A percentile compares a stretch with the other conserved stretches of the same genome.
Conservation (phyloP, 1,284 basidiomycete species). For the Marasmius oreades region DNA sequence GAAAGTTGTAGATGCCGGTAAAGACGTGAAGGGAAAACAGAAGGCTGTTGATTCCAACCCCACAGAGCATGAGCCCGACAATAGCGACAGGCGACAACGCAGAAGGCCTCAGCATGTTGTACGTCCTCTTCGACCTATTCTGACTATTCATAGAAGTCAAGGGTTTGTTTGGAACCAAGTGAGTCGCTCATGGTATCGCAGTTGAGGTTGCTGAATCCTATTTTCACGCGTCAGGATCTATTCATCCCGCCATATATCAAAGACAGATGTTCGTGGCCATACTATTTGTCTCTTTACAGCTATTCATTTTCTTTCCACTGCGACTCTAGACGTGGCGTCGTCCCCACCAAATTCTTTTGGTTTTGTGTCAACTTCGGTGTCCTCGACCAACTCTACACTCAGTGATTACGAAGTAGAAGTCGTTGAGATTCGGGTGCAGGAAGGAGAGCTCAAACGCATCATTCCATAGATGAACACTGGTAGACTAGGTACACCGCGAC, state of each 20-base stretch:
- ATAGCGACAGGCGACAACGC: slow-evolving; percentile 44
- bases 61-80: slow-evolving; percentile 32
- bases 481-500: slow-evolving; percentile 1
- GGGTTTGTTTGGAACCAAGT: slow-evolving; percentile 90
- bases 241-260: slow-evolving; percentile 85
- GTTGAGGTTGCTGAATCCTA: slow-evolving; percentile 9
- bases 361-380: slow-evolving; percentile 65
- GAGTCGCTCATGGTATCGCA: slow-evolving; percentile 19
- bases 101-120: slow-evolving; percentile 56
- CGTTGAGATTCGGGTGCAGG: slow-evolving; percentile 77
- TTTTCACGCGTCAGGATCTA: slow-evolving; percentile 50
- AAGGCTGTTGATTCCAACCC: slow-evolving; percentile 62
- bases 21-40: slow-evolving; percentile 76
- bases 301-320: slow-evolving; percentile 5
- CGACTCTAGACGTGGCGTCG: slow-evolving; percentile 70
- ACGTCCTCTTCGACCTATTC: slow-evolving; percentile 67
- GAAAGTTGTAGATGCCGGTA: slow-evolving; percentile 39
- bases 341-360: slow-evolving; percentile 67
- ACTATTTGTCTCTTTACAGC: slow-evolving; percentile 14
- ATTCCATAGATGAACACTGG: slow-evolving; percentile 50
- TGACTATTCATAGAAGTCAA: slow-evolving; percentile 80
- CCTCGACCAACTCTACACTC: slow-evolving; percentile 61
- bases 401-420: slow-evolving; percentile 78
- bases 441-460: slow-evolving; percentile 70
- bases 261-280: slow-evolving; percentile 67